Evolutionary conservation across 2,329 filamentous ascomycete genomes (phyloP), one percentile per base, ranked within the genome.

Genomic region (Scytalidium lignicola): DNA sequence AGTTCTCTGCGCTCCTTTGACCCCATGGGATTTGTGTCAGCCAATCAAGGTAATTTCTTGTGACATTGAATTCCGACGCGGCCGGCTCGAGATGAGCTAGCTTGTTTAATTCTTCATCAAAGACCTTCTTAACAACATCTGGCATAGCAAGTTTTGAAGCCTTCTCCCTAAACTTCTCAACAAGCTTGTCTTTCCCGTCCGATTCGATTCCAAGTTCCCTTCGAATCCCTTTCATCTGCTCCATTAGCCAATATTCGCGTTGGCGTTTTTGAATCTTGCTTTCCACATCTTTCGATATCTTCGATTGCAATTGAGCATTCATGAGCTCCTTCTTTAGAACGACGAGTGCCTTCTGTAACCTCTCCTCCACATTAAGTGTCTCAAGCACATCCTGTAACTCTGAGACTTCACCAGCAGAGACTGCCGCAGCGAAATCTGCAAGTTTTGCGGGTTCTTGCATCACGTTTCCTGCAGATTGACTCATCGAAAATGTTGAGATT

Each of bases 151-250:
- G 76, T 66, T 95, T 96, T 64, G 81, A 79, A 0, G 90, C 90
- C 75, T 96, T 96, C 63, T 96, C 91, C 70, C 90, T 93, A 75
- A 99, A 99, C 67, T 88, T 95, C 67, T 97, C 93, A 1, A 99
- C 88, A 12, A 99, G 77, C 72, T 97, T 97, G 64, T 99, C 93
- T 70, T 97, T 99, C 56, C 95, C 93, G 64, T 99, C 93, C 5
- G 90, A 95, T 67, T 99, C 95, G 47, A 99, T 89, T 19, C 95
- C 93, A 44, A 99, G 81, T 69, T 99, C 93, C 51, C 93, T 82
- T 51, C 90, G 86, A 63, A 99, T 99, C 21, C 91, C 93, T 74
- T 97, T 97, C 91, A 99, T 96, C 68, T 99, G 95, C 70, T 99
- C 93, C 90, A 96, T 95, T 43, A 99, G 74, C 88, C 90, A 97